Conservation (phyloP, 2,329 filamentous ascomycete genomes). For the Trichoderma aggressivum region DNA sequence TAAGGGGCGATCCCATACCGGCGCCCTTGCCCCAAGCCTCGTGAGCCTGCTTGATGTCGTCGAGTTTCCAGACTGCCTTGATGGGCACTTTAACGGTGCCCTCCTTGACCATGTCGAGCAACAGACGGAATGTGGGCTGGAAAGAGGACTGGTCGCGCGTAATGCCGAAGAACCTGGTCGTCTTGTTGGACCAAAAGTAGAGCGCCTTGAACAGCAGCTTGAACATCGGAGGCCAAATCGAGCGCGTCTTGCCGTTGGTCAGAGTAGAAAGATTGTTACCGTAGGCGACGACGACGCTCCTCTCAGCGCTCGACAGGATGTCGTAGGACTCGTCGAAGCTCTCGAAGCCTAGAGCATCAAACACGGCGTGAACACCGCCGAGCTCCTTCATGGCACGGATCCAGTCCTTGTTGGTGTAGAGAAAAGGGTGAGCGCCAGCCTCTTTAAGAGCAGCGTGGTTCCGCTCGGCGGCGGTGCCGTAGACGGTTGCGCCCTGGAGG, state of each 20-base stretch:
- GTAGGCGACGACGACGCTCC: slow-evolving; percentile 41
- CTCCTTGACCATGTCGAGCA: slow-evolving; percentile 32
- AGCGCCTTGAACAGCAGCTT: slow-evolving; percentile 35
- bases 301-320: slow-evolving; percentile 35
- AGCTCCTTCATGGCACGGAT: slow-evolving; percentile 42
- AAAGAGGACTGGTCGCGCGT: slow-evolving; percentile 34
- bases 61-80: slow-evolving; percentile 40
- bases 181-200: slow-evolving; percentile 28
- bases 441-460: slow-evolving; percentile 42
- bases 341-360: slow-evolving; percentile 49
- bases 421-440: slow-evolving; percentile 42
- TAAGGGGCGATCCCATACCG: slow-evolving; percentile 37
- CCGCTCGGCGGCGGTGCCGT: slow-evolving; percentile 46
- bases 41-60: slow-evolving; percentile 39
- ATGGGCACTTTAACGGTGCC: slow-evolving; percentile 36
- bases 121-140: slow-evolving; percentile 28
- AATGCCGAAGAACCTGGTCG: slow-evolving; percentile 37
- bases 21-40: slow-evolving; percentile 33
- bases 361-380: slow-evolving; percentile 46
- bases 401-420: slow-evolving; percentile 49
- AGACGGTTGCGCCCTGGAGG: slow-evolving; percentile 44
- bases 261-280: slow-evolving; percentile 36
- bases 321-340: slow-evolving; percentile 49
- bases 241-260: slow-evolving; percentile 33
- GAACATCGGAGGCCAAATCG: slow-evolving; percentile 30